phyloP scores from a whole-genome alignment of 352 stramenopile genomes.

The Phytopythium chamaehyphon region DNA sequence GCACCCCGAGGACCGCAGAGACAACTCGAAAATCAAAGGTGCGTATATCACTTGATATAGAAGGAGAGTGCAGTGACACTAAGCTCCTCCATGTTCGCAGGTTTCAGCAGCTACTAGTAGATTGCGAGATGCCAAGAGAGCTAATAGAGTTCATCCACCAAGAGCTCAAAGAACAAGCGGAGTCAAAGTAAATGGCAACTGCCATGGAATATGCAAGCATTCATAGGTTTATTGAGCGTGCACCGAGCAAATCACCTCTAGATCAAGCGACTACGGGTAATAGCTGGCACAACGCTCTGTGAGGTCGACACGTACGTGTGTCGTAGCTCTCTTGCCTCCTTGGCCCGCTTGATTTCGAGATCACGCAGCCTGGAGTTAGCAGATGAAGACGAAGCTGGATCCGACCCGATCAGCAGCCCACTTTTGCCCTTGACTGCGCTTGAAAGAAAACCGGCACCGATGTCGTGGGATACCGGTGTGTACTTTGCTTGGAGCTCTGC shows the following conservation, averaged over 20 bases:
- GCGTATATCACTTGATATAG: background rate
- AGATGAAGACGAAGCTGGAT: background rate
- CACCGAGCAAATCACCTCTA: background rate
- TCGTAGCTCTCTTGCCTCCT: slow-evolving; percentile 32
- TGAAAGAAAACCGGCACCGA: slow-evolving; percentile 27
- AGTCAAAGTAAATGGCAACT: background rate
- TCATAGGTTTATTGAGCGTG: background rate
- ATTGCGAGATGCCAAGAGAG: slow-evolving; percentile 31
- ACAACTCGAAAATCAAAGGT: slow-evolving; percentile 1
- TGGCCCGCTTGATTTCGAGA: slow-evolving; percentile 35
- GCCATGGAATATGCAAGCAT: background rate
- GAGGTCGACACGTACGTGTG: slow-evolving; percentile 54
- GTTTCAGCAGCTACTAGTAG: slow-evolving; percentile 19
- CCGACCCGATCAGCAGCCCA: background rate
- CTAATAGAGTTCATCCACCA: slow-evolving; percentile 19
- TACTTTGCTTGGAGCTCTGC: slow-evolving; percentile 50
- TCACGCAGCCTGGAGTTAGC: slow-evolving; percentile 6
- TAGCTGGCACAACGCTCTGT: slow-evolving; percentile 40
- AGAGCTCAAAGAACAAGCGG: slow-evolving; percentile 10
- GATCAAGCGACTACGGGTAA: slow-evolving; percentile 6
- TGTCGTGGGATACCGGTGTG: slow-evolving; percentile 48
- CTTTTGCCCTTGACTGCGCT: slow-evolving; percentile 5
- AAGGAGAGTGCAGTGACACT: background rate
- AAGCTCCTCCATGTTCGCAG: slow-evolving; percentile 3
- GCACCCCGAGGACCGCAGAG: no score